Evolutionary conservation across 1,139 yeast species (phyloP).

Genomic region (Blastobotrys serpentis): DNA sequence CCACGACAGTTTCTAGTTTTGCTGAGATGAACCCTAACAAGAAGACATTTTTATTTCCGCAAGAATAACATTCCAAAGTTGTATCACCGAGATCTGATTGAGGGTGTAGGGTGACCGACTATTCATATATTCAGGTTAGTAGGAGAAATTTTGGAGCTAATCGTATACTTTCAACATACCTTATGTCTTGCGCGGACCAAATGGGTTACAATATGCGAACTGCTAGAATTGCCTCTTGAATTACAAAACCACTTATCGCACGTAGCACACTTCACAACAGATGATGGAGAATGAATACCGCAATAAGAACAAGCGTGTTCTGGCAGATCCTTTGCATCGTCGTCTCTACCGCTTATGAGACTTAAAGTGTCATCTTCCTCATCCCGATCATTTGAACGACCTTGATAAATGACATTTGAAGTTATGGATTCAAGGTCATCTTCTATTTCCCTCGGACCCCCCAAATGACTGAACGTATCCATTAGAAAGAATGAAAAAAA

Average conservation of each 20-base stretch:
- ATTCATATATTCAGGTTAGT: not conserved
- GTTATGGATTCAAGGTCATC: slow-evolving; percentile 32
- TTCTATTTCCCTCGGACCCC: slow-evolving; percentile 29
- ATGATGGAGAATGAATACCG: slow-evolving; percentile 63
- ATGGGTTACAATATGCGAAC: slow-evolving; percentile 87
- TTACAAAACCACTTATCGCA: slow-evolving; percentile 94
- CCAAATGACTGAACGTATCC: slow-evolving; percentile 32
- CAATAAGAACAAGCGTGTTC: slow-evolving; percentile 56
- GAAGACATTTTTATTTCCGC: slow-evolving; percentile 82
- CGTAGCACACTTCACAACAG: slow-evolving; percentile 72
- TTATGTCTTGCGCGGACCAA: slow-evolving; percentile 79
- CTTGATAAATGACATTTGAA: slow-evolving; percentile 33
- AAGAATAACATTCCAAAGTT: slow-evolving; percentile 82
- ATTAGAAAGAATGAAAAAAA: slow-evolving; percentile 15
- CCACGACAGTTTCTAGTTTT: slow-evolving; percentile 82
- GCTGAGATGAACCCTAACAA: slow-evolving; percentile 87
- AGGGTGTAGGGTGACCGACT: slow-evolving; percentile 63
- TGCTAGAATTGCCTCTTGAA: slow-evolving; percentile 56
- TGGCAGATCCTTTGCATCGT: slow-evolving; percentile 26
- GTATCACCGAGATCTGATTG: slow-evolving; percentile 85
- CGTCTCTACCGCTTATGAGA: slow-evolving; percentile 15
- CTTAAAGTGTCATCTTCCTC: slow-evolving; percentile 26
- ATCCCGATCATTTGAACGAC: slow-evolving; percentile 19
- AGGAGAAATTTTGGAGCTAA: no score
- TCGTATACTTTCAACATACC: no score